Conservation (phyloP, 1,139 yeast species). For the Sugiyamaella novakii region DNA sequence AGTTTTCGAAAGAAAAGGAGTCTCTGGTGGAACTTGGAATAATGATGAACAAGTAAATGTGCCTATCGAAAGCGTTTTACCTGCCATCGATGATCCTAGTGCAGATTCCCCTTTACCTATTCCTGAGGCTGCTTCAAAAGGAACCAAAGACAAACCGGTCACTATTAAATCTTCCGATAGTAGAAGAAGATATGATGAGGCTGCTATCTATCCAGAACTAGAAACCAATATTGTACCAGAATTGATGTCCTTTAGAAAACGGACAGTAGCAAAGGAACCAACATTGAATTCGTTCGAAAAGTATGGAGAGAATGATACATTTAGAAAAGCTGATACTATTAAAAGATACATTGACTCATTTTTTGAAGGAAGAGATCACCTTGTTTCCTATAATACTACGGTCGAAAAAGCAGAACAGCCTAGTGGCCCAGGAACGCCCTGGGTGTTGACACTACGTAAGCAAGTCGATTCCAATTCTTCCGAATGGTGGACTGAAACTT, state of each 20-base stretch:
- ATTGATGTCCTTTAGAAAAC: conserved; percentile 22
- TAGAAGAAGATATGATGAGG: conserved; percentile 34
- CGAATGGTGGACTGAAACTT: conserved; percentile 38
- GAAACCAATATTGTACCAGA: conserved; percentile 26
- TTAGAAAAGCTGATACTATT: conserved; percentile 20
- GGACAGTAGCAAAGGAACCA: conserved; percentile 14
- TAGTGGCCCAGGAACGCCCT: conserved; percentile 38
- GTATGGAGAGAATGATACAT: conserved; percentile 22
- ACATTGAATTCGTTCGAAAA: conserved; percentile 15
- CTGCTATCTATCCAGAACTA: conserved; percentile 23
- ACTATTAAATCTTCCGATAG: conserved; percentile 45
- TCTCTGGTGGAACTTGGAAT: conserved; percentile 34
- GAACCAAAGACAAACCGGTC: conserved; percentile 35
- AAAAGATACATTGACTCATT: conserved; percentile 19
- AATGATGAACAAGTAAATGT: conserved; percentile 23
- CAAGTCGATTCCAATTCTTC: neutral
- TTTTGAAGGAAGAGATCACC: conserved; percentile 18
- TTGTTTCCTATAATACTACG: conserved; percentile 22
- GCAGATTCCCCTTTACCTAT: conserved; percentile 16
- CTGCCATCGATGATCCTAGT: conserved; percentile 12
- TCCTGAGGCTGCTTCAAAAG: conserved; percentile 13
- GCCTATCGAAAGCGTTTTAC: conserved; percentile 5
- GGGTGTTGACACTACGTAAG: conserved; percentile 46
- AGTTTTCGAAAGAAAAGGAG: conserved; percentile 30
- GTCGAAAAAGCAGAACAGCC: conserved; percentile 24